A percentile compares a stretch with the other conserved stretches of the same genome.
These are phyloP conservation scores for Wickerhamiella parazyma DNA, from an alignment of 805 yeast genomes.

Conservation along the genomic window DNA sequence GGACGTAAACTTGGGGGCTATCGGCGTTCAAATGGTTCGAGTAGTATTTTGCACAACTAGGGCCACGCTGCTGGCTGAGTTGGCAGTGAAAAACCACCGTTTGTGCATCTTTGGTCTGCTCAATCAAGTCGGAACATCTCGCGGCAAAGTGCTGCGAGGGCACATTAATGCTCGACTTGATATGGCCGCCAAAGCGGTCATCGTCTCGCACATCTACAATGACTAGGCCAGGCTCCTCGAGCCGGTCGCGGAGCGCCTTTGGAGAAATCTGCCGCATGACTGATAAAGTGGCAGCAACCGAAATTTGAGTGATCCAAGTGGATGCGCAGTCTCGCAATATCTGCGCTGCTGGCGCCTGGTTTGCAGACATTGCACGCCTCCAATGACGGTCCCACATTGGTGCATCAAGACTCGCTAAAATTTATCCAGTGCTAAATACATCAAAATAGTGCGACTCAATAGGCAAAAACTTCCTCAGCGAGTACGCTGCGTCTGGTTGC, in stretches of 20 bases:
- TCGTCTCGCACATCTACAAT: conserved; percentile 76
- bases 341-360: too few relatives aligned
- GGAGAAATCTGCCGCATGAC: conserved; percentile 16
- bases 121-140: conserved; percentile 29
- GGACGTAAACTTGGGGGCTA: conserved; percentile 45
- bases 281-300: background rate
- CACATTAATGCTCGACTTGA: conserved; percentile 39
- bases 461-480: background rate
- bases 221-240: background rate
- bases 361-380: too few relatives aligned
- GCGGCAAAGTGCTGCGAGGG: conserved; percentile 37
- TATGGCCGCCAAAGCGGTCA: conserved; percentile 69
- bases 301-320: too few relatives aligned
- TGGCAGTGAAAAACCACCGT: conserved; percentile 84
- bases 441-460: too few relatives aligned
- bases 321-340: too few relatives aligned
- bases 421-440: too few relatives aligned
- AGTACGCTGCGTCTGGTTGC: too few relatives aligned
- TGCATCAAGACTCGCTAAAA: too few relatives aligned
- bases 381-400: too few relatives aligned
- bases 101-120: conserved; percentile 27
- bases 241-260: conserved; percentile 16
- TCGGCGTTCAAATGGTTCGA: background rate
- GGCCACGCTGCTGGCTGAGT: conserved; percentile 83
- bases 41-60: conserved; percentile 59